Evolutionary conservation across 495 filamentous ascomycete species (phyloP), one percentile per base, ranked within the genome.

Genomic region (Antarctomyces pellizariae): DNA sequence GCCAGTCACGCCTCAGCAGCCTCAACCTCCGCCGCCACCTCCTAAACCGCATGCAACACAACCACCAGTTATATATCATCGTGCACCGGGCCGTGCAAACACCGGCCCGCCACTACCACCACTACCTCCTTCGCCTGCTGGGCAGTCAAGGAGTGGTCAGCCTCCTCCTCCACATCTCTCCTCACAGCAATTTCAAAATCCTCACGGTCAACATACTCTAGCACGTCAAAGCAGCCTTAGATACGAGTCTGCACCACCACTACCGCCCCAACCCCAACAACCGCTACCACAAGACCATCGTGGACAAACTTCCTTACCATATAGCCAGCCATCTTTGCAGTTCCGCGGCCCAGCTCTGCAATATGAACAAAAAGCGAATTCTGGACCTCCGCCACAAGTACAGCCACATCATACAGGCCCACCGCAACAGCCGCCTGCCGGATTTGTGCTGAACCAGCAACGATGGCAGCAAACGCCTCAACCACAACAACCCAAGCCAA

Each of bases 11-110:
- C 42, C 29, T 14, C 13, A 16, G 20, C 24, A 20, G 9, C n/a
- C n/a, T n/a, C n/a, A n/a, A n/a, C 53, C 49, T 16, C 53, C 53
- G 1, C 50, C 50, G 13, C 39, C 53, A 24, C 49, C 54, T 9
- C 51, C 53, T 3, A 41, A 50, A 16, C 6, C 6, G 5, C 8
- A 14, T 25, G 6, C 6, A 13, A 7, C 24, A 25, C 7, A 21
- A 7, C 19, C 7, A 21, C 24, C 24, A 25, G 6, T 6, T 6
- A 7, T 25, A 6, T 6, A 7, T 22, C 26, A 28, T 23, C 15
- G 9, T 28, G 9, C 5, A 28, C 26, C 6, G 6, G 5, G 18
- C 12, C 37, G 33, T 13, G 14, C 20, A 18, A 24, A 38, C 11
- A 31, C 29, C 22, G 44, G 47, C 6, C 52, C 53, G 12, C 54